phyloP scores from a whole-genome alignment of 495 filamentous ascomycete species.

The Cairneyella variabilis region DNA sequence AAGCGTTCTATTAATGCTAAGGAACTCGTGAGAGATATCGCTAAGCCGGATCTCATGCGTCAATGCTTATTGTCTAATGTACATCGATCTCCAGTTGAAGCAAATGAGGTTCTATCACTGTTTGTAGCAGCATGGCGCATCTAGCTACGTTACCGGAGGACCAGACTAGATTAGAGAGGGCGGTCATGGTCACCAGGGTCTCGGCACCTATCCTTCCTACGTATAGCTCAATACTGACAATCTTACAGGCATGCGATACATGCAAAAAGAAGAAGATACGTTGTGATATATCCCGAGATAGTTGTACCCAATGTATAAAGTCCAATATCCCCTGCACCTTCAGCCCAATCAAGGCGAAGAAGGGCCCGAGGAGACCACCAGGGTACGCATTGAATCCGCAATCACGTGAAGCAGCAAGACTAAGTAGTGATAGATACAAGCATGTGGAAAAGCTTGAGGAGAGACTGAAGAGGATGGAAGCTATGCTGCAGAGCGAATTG shows the following conservation, averaged over 20 bases:
- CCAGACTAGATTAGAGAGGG: conserved; percentile 20
- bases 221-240: conserved; percentile 20
- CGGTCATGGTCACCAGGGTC: conserved; percentile 19
- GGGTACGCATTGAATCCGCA: conserved; percentile 44
- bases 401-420: conserved; percentile 5
- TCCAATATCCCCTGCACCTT: conserved; percentile 97
- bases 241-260: conserved; percentile 86
- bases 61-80: conserved; percentile 19
- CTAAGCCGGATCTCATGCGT: conserved; percentile 20
- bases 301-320: conserved; percentile 94
- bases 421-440: conserved; percentile 61
- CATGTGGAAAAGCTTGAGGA: conserved; percentile 97
- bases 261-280: conserved; percentile 99
- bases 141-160: conserved; percentile 19
- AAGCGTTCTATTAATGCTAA: conserved; percentile 21
- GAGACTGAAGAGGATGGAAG: conserved; percentile 90
- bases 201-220: conserved; percentile 19
- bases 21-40: conserved; percentile 21
- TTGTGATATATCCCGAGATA: conserved; percentile 89
- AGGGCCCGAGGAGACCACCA: conserved; percentile 82
- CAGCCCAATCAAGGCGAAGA: conserved; percentile 95
- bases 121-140: conserved; percentile 20
- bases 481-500: conserved; percentile 54
- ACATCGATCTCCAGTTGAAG: conserved; percentile 20
- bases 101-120: conserved; percentile 21